Evolutionary conservation across 768 basidiomycete genomes (phyloP), one percentile per base, ranked within the genome.

Genomic region (Suillus alpinus): DNA sequence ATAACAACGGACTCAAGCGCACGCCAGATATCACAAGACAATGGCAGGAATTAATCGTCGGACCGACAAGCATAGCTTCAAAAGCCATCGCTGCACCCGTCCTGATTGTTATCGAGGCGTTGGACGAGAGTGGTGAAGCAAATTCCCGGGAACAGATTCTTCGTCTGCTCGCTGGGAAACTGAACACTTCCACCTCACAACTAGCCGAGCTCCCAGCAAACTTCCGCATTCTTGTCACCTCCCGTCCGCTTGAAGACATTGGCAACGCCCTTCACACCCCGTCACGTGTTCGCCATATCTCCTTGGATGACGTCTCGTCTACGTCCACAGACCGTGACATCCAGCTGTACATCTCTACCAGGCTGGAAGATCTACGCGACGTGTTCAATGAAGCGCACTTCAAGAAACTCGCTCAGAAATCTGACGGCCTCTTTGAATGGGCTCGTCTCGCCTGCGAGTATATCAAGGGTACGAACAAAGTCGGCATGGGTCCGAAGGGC

Each of bases 21-120:
- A 62, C 23, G 4, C 1, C 6, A 16, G 37, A 51, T 12, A 9
- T 56, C 18, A 6, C n/a, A 12, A 29, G 16, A 6, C 68, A 69
- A 46, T 64, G 68, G 32, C 60, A 59, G 14, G 59, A 63, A 7
- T 58, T 68, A n/a, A 61, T 70, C 39, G 18, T 69, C 36, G 47
- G 53, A 34, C 66, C 68, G 1, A 57, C 59, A 4, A 9, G 31
- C 16, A 46, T 34, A 8, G 59, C 36, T 12, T 37, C 37, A 10
- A 37, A 37, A 36, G 56, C 50, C 13, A 53, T 67, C 36, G 14
- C 62, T 51, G 64, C 65, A 8, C 72, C 66, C 20, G 63, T 69
- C 16, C 40, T 70, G 9, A 56, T 70, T 16, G 59, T 73, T 41
- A 66, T 71, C 29, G 71, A 73, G 43, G 71, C 59, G 5, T 47